These are phyloP conservation scores for Mrakia hoshinonis DNA, from an alignment of 768 basidiomycete genomes.

Conservation along the genomic window DNA sequence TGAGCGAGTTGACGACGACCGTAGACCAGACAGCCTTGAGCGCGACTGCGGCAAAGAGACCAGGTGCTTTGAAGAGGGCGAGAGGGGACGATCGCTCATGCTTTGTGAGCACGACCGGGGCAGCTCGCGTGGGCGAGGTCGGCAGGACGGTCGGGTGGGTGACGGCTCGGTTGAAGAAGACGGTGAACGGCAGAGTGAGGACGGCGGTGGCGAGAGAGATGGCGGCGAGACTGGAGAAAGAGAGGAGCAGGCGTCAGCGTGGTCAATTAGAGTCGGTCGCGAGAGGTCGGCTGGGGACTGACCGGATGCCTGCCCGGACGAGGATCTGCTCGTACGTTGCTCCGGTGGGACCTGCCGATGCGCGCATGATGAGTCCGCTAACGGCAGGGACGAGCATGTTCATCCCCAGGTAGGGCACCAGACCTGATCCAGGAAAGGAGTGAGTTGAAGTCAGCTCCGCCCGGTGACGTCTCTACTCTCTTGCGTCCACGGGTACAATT, in stretches of 20 bases:
- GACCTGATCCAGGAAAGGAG: background rate
- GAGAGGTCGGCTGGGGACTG: background rate
- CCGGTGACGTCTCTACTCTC: background rate
- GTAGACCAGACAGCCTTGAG: conserved; percentile 9
- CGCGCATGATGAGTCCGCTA: background rate
- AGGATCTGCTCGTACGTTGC: background rate
- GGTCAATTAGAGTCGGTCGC: background rate
- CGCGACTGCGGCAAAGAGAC: background rate
- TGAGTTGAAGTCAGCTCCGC: background rate
- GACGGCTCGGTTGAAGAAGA: conserved; percentile 6
- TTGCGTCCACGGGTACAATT: background rate
- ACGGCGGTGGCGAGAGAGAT: conserved; percentile 1
- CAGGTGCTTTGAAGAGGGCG: background rate
- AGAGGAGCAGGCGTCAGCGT: background rate
- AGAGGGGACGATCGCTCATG: background rate
- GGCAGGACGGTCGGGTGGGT: background rate
- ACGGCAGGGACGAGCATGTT: conserved; percentile 1
- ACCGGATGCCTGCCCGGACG: background rate
- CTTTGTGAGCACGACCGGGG: background rate
- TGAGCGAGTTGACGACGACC: conserved; percentile 1
- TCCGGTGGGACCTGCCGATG: background rate
- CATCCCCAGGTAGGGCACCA: background rate
- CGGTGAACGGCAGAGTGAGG: conserved; percentile 6
- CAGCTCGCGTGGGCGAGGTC: background rate
- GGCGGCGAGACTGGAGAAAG: background rate